A percentile compares a stretch with the other conserved stretches of the same genome.
Conservation (phyloP, 2,329 filamentous ascomycete species). For the Ophiostoma angusticollis region DNA sequence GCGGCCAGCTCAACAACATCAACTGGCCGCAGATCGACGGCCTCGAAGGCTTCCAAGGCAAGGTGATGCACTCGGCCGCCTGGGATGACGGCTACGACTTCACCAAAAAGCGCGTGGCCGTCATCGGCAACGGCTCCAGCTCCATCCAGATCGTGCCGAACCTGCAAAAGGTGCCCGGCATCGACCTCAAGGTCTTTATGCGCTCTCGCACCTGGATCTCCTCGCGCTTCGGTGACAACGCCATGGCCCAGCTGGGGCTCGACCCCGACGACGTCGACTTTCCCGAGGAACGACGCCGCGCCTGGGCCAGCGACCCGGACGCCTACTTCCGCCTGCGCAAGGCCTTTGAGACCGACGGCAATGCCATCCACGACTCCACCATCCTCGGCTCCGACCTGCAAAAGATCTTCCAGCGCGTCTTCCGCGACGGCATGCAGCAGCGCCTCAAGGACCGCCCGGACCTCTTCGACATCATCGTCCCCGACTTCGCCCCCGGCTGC, state of each 20-base stretch:
- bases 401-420: constrained; percentile 19
- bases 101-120: constrained; percentile 32
- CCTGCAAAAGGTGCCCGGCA: constrained; percentile 31
- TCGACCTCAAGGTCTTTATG: constrained; percentile 32
- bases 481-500: constrained; percentile 31
- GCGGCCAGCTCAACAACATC: constrained; percentile 30
- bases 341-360: constrained; percentile 29
- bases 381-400: constrained; percentile 25
- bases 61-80: constrained; percentile 31
- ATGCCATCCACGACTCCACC: constrained; percentile 29
- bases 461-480: constrained; percentile 29
- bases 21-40: constrained; percentile 32
- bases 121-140: constrained; percentile 41
- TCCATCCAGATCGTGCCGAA: constrained; percentile 39
- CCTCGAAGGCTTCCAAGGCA: constrained; percentile 27
- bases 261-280: constrained; percentile 26
- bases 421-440: constrained; percentile 26
- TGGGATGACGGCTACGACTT: constrained; percentile 38
- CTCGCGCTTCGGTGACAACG: constrained; percentile 31
- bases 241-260: constrained; percentile 30
- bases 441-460: constrained; percentile 30
- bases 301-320: constrained; percentile 25
- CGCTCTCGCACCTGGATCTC: constrained; percentile 38
- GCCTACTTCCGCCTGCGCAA: constrained; percentile 30
- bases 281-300: constrained; percentile 24